Evolutionary conservation across 192 early-diverging fungal genomes (phyloP).

Genomic region (Gryganskiella cystojenkinii): DNA sequence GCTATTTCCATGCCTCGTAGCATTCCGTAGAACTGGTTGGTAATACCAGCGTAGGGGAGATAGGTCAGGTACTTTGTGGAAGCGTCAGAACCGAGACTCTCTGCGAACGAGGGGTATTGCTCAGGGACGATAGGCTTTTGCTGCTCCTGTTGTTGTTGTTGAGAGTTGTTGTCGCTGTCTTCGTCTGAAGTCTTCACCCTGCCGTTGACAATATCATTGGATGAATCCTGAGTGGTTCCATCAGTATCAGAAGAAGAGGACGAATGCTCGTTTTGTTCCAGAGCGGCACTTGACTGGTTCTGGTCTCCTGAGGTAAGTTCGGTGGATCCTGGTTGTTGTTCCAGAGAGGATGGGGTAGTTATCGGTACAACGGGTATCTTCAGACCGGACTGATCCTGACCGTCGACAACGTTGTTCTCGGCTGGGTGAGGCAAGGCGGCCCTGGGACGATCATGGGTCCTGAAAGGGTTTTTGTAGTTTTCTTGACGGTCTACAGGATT

Average conservation of each 20-base stretch:
- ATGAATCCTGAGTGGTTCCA: conserved; percentile 3
- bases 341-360: neutral
- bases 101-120: conserved; percentile 20
- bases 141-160: conserved; percentile 6
- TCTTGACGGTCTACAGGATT: neutral
- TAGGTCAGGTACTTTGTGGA: conserved; percentile 38
- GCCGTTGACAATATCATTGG: conserved; percentile 1
- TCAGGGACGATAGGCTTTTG: neutral
- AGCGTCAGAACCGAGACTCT: conserved; percentile 24
- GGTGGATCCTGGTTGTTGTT: neutral
- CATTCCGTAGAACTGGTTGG: conserved; percentile 53
- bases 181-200: neutral
- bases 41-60: conserved; percentile 50
- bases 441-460: conserved; percentile 39
- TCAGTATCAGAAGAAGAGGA: neutral
- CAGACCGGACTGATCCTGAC: neutral
- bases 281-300: neutral
- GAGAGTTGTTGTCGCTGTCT: conserved; percentile 1
- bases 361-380: neutral
- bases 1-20: conserved; percentile 51
- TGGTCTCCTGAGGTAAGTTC: neutral
- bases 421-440: conserved; percentile 27
- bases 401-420: conserved; percentile 12
- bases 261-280: neutral
- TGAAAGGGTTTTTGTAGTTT: conserved; percentile 15